Conservation (phyloP, 306 rosid species). For the Carpinus fangiana region DNA sequence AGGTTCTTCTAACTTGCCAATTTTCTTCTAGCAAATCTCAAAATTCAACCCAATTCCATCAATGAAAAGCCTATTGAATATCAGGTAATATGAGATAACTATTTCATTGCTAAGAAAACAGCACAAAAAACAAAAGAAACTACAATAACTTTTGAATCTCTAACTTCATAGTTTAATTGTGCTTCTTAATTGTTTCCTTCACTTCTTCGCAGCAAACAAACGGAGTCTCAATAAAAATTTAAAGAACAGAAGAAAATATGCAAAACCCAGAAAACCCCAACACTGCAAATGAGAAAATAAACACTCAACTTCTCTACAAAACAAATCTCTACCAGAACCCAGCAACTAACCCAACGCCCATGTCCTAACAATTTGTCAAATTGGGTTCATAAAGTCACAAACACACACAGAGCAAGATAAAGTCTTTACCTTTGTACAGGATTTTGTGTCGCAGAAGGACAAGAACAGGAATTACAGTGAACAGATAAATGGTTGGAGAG, state of each 20-base stretch:
- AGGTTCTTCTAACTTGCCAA: not conserved
- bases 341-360: not conserved
- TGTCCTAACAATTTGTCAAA: not conserved
- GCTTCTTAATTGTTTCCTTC: not conserved
- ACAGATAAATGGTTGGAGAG: not conserved
- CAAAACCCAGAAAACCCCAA: slow-evolving; percentile 9
- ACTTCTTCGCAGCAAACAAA: not conserved
- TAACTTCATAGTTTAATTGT: not conserved
- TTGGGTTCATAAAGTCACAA: not conserved
- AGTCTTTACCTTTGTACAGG: not conserved
- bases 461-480: not conserved
- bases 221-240: not conserved
- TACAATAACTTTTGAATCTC: not conserved
- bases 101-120: not conserved
- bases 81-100: not conserved
- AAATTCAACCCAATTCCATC: not conserved
- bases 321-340: not conserved
- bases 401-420: not conserved
- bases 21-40: not conserved
- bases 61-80: not conserved
- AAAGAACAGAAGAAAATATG: not conserved
- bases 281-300: not conserved
- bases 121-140: not conserved
- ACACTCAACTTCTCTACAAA: not conserved
- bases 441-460: not conserved